Evolutionary conservation across 2,329 filamentous ascomycete species (phyloP).

Genomic region (Curvularia verruculosa): DNA sequence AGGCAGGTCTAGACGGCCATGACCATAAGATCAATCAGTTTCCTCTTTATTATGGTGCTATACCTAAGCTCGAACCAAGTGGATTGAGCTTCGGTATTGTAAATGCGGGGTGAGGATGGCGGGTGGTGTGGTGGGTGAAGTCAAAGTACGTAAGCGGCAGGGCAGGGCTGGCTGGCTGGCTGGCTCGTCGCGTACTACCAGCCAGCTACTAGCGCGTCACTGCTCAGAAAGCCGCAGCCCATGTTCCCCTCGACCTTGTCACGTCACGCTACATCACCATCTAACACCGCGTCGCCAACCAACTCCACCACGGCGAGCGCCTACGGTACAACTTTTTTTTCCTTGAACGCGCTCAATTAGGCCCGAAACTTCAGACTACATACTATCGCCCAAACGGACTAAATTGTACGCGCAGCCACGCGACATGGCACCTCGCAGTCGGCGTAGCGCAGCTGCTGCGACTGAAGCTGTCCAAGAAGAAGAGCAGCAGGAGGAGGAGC

Average conservation of each 20-base stretch:
- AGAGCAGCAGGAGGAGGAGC: conserved; percentile 29
- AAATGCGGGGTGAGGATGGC: neutral
- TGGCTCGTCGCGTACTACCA: conserved; percentile 15
- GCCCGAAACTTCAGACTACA: neutral
- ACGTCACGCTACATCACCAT: conserved; percentile 14
- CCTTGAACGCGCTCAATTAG: conserved; percentile 9
- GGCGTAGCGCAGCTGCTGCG: conserved; percentile 46
- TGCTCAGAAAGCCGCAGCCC: conserved; percentile 17
- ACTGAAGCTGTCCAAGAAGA: conserved; percentile 36
- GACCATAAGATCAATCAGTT: neutral
- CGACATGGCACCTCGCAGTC: conserved; percentile 49
- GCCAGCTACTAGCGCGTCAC: conserved; percentile 29
- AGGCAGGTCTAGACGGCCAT: neutral
- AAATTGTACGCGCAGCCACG: conserved; percentile 36
- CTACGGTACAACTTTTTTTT: neutral
- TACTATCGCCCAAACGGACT: conserved; percentile 2
- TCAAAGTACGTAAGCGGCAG: conserved; percentile 10
- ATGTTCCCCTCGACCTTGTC: conserved; percentile 14
- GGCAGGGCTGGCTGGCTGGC: too few relatives aligned
- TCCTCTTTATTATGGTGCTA: neutral
- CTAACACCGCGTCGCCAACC: conserved; percentile 22
- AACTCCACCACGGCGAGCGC: conserved; percentile 14
- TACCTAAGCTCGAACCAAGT: neutral
- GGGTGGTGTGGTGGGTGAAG: neutral
- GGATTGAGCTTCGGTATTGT: neutral